Evolutionary conservation across 495 filamentous ascomycete species (phyloP), one percentile per base, ranked within the genome.

Genomic region (Tuber microsphaerosporum): DNA sequence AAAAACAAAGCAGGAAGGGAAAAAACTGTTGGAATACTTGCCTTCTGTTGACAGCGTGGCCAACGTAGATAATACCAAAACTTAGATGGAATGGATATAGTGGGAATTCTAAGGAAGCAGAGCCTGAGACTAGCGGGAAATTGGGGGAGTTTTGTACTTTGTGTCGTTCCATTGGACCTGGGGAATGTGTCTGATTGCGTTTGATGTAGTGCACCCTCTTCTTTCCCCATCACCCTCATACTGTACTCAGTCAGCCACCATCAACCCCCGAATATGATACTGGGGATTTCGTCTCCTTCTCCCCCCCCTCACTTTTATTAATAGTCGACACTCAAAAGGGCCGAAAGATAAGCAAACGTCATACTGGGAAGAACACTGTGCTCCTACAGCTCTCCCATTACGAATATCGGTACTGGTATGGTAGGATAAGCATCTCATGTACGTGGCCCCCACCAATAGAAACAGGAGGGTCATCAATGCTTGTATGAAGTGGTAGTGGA

Each of bases 91-190:
- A 26, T 65, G 5, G 39, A 41, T 41, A 41, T 41, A 65, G 34
- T 65, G 56, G 26, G 56, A 34, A 34, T 65, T 65, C 6, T 9
- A 7, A 34, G 56, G 31, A 31, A 34, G 12, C 16, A 17, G 16
- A 34, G 56, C n/a, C 31, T 65, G 12, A 14, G 56, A 31, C 56
- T 65, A 65, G 56, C 56, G 56, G 31, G 26, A 65, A 65, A 65
- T 65, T 65, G 26, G 26, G 56, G 14, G 56, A 8, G 56, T 65
- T 65, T 65, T 65, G 56, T 65, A 65, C 56, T 65, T 65, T 65
- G 56, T 65, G 56, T 31, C 31, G 26, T 65, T 65, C 56, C 56
- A 65, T 65, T 34, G 56, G 56, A 17, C 56, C 26, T 65, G 26
- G 16, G 16, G 14, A 34, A 65, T 65, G 56, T 65, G 26, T 65